These are phyloP conservation scores for Alternaria angustiovoidea DNA, from an alignment of 2,329 filamentous ascomycete genomes.

Conservation along the genomic window DNA sequence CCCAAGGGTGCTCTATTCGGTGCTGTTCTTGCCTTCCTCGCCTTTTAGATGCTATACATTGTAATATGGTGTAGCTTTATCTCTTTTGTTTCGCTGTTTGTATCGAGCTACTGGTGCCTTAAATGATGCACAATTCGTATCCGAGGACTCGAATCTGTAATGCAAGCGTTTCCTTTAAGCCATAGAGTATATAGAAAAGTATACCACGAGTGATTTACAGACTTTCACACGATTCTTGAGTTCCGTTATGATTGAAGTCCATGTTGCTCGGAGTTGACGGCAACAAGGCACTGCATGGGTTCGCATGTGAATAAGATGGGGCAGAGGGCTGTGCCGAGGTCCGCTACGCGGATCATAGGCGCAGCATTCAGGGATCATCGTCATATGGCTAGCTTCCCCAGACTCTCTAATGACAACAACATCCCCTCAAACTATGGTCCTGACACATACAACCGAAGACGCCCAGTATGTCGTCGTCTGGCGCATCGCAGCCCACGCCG, in stretches of 20 bases:
- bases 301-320: constrained; percentile 14
- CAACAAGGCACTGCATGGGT: background rate
- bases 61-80: constrained; percentile 1
- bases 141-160: background rate
- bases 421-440: constrained; percentile 27
- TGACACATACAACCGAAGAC: constrained; percentile 17
- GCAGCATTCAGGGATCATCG: constrained; percentile 9
- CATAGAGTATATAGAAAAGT: background rate
- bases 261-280: background rate
- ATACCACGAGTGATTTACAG: background rate
- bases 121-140: background rate
- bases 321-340: constrained; percentile 14
- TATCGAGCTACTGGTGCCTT: background rate
- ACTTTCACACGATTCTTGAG: background rate
- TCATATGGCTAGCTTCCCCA: constrained; percentile 22
- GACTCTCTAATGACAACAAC: constrained; percentile 14
- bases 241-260: background rate
- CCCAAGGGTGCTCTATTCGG: constrained; percentile 37
- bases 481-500: constrained; percentile 38
- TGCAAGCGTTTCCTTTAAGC: background rate
- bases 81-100: constrained; percentile 4
- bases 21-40: constrained; percentile 44
- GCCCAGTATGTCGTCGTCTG: constrained; percentile 42
- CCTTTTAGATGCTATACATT: constrained; percentile 35
- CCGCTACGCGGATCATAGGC: constrained; percentile 1